A percentile compares a stretch with the other conserved stretches of the same genome.
These are phyloP conservation scores for Suillus occidentalis DNA, from an alignment of 768 basidiomycete species.

Conservation along the genomic window DNA sequence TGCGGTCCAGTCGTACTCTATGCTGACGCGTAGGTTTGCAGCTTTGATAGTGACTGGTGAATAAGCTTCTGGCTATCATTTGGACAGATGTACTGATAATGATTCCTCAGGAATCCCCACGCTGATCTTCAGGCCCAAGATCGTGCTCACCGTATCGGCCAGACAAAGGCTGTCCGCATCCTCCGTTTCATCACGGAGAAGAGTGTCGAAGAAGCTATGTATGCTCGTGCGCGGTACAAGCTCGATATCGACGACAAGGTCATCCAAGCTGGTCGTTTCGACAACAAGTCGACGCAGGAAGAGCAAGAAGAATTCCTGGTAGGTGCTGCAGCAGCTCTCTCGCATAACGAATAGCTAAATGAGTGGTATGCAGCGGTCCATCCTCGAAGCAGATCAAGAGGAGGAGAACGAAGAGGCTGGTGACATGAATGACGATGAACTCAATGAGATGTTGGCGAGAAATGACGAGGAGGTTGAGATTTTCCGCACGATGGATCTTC, in stretches of 20 bases:
- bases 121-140: conserved; percentile 99
- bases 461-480: conserved; percentile 72
- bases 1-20: conserved; percentile 3
- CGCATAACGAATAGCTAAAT: conserved; percentile 8
- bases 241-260: conserved; percentile 99
- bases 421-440: conserved; percentile 91
- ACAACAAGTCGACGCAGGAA: conserved; percentile 97
- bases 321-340: conserved; percentile 28
- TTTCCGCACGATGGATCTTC: conserved; percentile 81
- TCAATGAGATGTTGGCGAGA: conserved; percentile 90
- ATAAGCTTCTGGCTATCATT: conserved; percentile 3
- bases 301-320: conserved; percentile 96
- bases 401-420: conserved; percentile 89
- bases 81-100: conserved; percentile 3
- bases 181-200: conserved; percentile 96
- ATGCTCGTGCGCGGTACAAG: conserved; percentile 92
- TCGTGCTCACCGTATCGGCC: conserved; percentile 99
- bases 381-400: conserved; percentile 87
- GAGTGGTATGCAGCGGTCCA: conserved; percentile 62
- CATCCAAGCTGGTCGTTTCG: conserved; percentile 98
- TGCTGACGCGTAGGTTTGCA: conserved; percentile 28
- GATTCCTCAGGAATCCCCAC: conserved; percentile 80
- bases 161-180: conserved; percentile 96
- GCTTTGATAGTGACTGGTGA: conserved; percentile 79
- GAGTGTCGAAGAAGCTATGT: conserved; percentile 98